Percentiles rank a stretch among this genome's conserved stretches.
Conservation (phyloP, 495 filamentous ascomycete genomes). For the Cetradonia linearis region DNA sequence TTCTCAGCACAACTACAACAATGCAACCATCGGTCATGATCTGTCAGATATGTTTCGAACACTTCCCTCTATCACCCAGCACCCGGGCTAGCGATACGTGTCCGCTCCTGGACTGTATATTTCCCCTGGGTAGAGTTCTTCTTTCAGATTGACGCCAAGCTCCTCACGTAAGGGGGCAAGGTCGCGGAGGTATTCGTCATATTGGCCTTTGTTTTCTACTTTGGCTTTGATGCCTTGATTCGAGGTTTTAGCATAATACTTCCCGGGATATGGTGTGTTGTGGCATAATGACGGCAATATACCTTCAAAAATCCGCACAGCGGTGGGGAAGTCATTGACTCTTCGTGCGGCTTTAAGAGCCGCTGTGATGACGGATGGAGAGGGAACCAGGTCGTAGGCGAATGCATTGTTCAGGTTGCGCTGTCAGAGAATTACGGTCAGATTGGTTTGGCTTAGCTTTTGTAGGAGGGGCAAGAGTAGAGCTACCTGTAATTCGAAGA, state of each 20-base stretch:
- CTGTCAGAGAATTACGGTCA: slow-evolving; percentile 35
- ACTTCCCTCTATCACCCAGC: neutral
- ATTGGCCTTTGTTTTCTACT: slow-evolving; percentile 96
- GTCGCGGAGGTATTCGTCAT: slow-evolving; percentile 91
- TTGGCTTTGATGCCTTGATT: slow-evolving; percentile 89
- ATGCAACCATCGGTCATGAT: neutral
- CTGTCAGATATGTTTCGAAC: neutral
- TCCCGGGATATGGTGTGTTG: neutral
- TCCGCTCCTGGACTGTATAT: slow-evolving; percentile 32
- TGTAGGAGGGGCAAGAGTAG: slow-evolving; percentile 5
- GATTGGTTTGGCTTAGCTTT: neutral
- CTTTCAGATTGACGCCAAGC: slow-evolving; percentile 81
- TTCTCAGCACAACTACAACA: neutral
- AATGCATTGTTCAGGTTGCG: slow-evolving; percentile 99
- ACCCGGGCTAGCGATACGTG: neutral
- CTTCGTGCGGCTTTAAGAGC: slow-evolving; percentile 84
- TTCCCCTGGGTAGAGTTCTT: slow-evolving; percentile 85
- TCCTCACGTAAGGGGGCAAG: slow-evolving; percentile 89
- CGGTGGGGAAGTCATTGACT: slow-evolving; percentile 98
- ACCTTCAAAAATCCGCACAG: slow-evolving; percentile 97
- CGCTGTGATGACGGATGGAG: slow-evolving; percentile 80
- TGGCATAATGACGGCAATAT: slow-evolving; percentile 26
- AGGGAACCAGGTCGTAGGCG: slow-evolving; percentile 98
- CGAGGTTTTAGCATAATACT: slow-evolving; percentile 8
- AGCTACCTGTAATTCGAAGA: slow-evolving; percentile 98